A percentile compares a stretch with the other conserved stretches of the same genome.
These are phyloP conservation scores for Clitoria ternatea DNA, from an alignment of 306 rosid genomes.

Conservation along the genomic window DNA sequence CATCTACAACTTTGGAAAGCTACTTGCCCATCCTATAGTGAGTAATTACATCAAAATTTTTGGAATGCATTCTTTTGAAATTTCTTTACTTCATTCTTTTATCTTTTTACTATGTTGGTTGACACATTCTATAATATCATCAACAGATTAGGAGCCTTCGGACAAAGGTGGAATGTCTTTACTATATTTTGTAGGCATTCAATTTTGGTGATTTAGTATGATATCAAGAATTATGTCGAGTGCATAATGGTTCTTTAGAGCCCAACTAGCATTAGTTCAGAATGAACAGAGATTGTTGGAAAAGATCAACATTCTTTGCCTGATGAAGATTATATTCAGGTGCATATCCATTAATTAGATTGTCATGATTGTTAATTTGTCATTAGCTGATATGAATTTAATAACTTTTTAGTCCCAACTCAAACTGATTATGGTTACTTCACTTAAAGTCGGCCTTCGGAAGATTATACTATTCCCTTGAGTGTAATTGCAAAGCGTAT, in stretches of 20 bases:
- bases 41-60: constrained; percentile 28
- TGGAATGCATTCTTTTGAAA: neutral
- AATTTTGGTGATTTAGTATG: constrained; percentile 87
- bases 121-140: constrained; percentile 6
- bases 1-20: constrained; percentile 97
- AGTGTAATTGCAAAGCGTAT: constrained; percentile 87
- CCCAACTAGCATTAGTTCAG: constrained; percentile 91
- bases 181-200: constrained; percentile 92
- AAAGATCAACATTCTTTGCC: constrained; percentile 94
- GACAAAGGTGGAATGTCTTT: constrained; percentile 99
- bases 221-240: constrained; percentile 89
- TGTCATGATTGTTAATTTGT: neutral
- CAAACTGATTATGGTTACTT: constrained; percentile 18
- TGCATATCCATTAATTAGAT: constrained; percentile 21
- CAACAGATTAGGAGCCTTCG: constrained; percentile 79
- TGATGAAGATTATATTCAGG: constrained; percentile 99
- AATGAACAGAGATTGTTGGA: constrained; percentile 88
- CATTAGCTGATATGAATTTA: neutral
- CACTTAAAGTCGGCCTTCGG: constrained; percentile 95
- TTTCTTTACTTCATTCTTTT: neutral
- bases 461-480: constrained; percentile 93
- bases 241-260: constrained; percentile 87
- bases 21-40: constrained; percentile 97
- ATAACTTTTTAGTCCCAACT: neutral
- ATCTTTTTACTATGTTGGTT: constrained; percentile 2